phyloP scores from a whole-genome alignment of 768 basidiomycete species.

The Hortiboletus flavorubellus region DNA sequence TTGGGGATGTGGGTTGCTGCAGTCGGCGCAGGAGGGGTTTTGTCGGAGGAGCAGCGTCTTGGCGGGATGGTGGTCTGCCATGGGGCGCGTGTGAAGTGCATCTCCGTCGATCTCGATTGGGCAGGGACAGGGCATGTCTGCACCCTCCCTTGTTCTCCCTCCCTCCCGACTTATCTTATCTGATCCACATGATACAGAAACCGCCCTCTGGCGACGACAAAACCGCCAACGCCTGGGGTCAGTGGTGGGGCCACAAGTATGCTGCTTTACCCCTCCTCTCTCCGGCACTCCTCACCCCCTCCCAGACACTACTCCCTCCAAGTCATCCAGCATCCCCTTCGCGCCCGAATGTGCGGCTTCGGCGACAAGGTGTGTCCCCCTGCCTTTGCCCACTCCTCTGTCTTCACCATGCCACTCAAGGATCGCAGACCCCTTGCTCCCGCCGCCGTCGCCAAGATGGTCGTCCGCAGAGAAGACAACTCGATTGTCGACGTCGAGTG shows the following conservation, averaged over 20 bases:
- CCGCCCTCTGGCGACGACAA: conserved; percentile 29
- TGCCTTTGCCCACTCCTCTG: conserved; percentile 8
- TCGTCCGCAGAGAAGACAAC: conserved; percentile 66
- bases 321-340: conserved; percentile 82
- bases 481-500: conserved; percentile 73
- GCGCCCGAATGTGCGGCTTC: conserved; percentile 95
- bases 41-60: conserved; percentile 69
- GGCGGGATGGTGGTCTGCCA: conserved; percentile 31
- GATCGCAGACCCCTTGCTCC: conserved; percentile 92
- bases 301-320: conserved; percentile 77
- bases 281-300: neutral
- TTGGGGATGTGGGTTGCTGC: conserved; percentile 87
- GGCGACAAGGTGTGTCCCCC: conserved; percentile 77
- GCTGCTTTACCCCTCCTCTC: conserved; percentile 16
- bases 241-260: conserved; percentile 64
- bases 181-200: conserved; percentile 47
- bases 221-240: conserved; percentile 63
- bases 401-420: conserved; percentile 38
- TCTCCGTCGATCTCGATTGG: too few relatives aligned
- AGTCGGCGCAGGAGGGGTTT: conserved; percentile 82
- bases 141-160: neutral
- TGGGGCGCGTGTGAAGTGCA: conserved; percentile 5
- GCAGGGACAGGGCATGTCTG: too few relatives aligned
- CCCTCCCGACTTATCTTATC: conserved; percentile 29
- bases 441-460: conserved; percentile 84